A percentile compares a stretch with the other conserved stretches of the same genome.
phyloP scores from a whole-genome alignment of 2,329 filamentous ascomycete species.

The Aspergillus quadrilineatus region DNA sequence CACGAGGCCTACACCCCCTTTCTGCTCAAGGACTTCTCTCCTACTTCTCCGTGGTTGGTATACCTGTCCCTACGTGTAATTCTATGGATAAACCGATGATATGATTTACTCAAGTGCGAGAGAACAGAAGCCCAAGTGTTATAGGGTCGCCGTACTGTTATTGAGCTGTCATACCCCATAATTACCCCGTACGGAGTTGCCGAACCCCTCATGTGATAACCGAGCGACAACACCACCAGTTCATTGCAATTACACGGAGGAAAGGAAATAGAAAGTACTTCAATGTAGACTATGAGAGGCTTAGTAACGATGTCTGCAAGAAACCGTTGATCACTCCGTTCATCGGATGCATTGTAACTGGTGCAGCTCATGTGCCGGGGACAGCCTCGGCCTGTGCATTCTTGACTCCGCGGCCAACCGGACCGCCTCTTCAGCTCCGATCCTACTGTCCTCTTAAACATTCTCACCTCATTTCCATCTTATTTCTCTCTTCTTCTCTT shows the following conservation, averaged over 20 bases:
- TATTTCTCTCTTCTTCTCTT: background rate
- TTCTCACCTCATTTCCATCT: too few species aligned
- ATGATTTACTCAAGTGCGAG: too few species aligned
- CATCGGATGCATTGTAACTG: background rate
- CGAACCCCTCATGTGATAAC: conserved; percentile 12
- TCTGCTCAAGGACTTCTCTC: background rate
- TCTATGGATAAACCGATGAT: too few species aligned
- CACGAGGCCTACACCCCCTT: conserved; percentile 8
- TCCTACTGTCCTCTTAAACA: conserved; percentile 4
- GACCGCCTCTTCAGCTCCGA: background rate
- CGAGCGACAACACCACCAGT: background rate
- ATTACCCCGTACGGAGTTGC: conserved; percentile 2
- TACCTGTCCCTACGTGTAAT: background rate
- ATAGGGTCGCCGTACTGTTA: background rate
- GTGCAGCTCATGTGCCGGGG: background rate
- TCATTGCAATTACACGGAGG: background rate
- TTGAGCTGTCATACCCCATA: background rate
- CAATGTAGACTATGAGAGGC: background rate
- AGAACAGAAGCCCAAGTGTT: background rate
- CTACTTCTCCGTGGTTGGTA: background rate
- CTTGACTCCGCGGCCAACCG: conserved; percentile 17
- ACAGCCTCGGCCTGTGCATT: conserved; percentile 8
- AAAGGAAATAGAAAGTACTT: background rate
- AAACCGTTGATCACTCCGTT: background rate
- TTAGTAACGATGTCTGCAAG: background rate